Evolutionary conservation across 768 basidiomycete genomes (phyloP), one percentile per base, ranked within the genome.

Genomic region (Pleurotus eryngii): DNA sequence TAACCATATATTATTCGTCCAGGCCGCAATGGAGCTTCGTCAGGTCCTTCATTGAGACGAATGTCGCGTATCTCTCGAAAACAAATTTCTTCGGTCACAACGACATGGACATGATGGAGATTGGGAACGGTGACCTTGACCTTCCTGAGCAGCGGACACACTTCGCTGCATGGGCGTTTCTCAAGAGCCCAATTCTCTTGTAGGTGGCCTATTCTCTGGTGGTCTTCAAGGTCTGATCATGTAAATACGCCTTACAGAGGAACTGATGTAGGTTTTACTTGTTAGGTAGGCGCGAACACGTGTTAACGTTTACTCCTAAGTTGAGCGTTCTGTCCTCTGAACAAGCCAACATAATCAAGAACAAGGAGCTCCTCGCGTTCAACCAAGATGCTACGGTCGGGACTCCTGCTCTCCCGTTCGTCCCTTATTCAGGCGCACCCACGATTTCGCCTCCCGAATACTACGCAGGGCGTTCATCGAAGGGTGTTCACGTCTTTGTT

Each of bases 71-170:
- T 60, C 60, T 80, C 15, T 67, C 72, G 15, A 68, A 72, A 17
- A 68, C 78, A 59, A 69, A 77, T 53, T 84, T 83, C 61, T 74
- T 66, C 40, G 70, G 75, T 0, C 81, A 83, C 61, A 81, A 82
- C 57, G 82, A 84, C 57, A 82, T 83, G 81, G 81, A 83, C 63
- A 83, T 82, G 81, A 78, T 78, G 75, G 75, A 79, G 59, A 77
- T 79, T 37, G 76, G 81, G 35, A 83, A 83, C 60, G 82, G 82
- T 3, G 70, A 65, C 37, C 66, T 82, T 17, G 80, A 79, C 1
- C 68, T 78, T 22, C 64, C 77, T 57, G 81, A 83, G 59, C 71
- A 82, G 46, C 74, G 81, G 5, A 81, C 81, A 7, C 82, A 83
- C 67, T 83, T 83, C 57, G 80, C 81, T n/a, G 78, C 74, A 24